Base-by-base conservation (phyloP, 2,329 filamentous ascomycete genomes). In the Alternaria sp. region DNA sequence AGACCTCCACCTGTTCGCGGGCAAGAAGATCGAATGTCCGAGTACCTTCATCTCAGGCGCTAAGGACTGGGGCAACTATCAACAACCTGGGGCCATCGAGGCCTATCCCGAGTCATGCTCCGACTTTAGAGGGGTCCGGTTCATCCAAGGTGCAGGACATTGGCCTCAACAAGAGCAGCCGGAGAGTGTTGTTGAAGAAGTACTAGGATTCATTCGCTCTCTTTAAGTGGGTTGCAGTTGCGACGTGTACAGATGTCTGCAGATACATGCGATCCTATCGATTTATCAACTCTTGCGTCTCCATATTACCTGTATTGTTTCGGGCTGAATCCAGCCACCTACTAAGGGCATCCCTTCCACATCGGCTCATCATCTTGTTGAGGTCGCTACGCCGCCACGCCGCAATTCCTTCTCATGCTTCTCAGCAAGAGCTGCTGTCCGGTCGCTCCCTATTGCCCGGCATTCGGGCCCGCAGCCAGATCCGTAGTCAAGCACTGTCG, bases 111-210 rank as follows among this genome's bases (percentile, higher is more conserved):
- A 81, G 8, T 80, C 81, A 0, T 89, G 87, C 64, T 79, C 75
- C 27, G 82, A 84, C 59, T 90, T 87, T 70, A 80, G 81, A 51
- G 85, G 86, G 0, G 75, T 80, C 34, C 83, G 72, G 51, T 77
- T 88, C 18, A 79, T 91, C 12, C 83, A 88, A 16, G 83, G 83
- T 0, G 88, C 88, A 5, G 89, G 89, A 0, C 90, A 92, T 79
- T 92, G 89, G 89, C 85, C 89, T 36, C 88, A 90, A 71, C 87
- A 91, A 75, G 89, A 91, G 73, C 82, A 87, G 71, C 85, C 87
- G 1, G 83, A 85, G 65, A 81, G 79, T 55, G 86, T 89, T 9
- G 78, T 82, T 0, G 72, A 81, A 54, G 80, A 81, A 58, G 78
- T 88, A 40, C 60, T 83, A 63, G 74, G 71, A 10, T 84, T 88